Conservation (phyloP, 805 yeast genomes). For the Sugiyamaella mastotermitis region DNA sequence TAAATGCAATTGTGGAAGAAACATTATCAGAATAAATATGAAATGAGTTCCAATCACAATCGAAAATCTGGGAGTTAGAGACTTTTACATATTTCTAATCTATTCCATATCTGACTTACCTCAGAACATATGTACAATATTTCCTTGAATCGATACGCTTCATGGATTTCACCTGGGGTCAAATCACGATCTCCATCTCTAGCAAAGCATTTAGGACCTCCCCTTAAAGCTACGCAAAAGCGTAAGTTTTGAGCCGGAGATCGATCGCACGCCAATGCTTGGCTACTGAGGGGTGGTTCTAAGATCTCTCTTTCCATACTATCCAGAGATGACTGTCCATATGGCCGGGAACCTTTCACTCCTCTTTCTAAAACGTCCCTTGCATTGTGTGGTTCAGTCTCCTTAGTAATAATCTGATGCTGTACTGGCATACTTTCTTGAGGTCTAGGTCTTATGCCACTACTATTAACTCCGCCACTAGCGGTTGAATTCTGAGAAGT, state of each 20-base stretch:
- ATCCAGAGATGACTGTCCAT: too few species aligned
- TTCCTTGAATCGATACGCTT: constrained; percentile 14
- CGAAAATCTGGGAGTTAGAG: constrained; percentile 18
- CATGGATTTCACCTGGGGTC: constrained; percentile 8
- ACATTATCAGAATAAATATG: constrained; percentile 26
- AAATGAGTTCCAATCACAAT: constrained; percentile 21
- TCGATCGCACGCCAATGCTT: constrained; percentile 7
- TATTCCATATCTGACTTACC: constrained; percentile 8
- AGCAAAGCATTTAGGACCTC: constrained; percentile 7
- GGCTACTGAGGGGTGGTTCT: too few species aligned
- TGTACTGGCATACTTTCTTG: too few species aligned
- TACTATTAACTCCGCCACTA: too few species aligned
- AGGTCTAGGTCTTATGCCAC: too few species aligned
- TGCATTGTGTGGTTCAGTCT: too few species aligned
- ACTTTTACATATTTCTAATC: not conserved
- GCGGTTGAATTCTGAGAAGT: too few species aligned
- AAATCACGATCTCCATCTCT: constrained; percentile 3
- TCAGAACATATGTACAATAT: constrained; percentile 12
- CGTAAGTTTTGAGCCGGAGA: constrained; percentile 4
- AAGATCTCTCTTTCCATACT: too few species aligned
- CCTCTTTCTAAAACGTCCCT: too few species aligned
- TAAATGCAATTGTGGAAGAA: constrained; percentile 33
- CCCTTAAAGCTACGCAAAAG: not conserved
- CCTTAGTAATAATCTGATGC: too few species aligned
- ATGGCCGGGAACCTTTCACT: too few species aligned